These are phyloP conservation scores for Camelina neglecta DNA, from an alignment of 345 rosid species.

Conservation along the genomic window DNA sequence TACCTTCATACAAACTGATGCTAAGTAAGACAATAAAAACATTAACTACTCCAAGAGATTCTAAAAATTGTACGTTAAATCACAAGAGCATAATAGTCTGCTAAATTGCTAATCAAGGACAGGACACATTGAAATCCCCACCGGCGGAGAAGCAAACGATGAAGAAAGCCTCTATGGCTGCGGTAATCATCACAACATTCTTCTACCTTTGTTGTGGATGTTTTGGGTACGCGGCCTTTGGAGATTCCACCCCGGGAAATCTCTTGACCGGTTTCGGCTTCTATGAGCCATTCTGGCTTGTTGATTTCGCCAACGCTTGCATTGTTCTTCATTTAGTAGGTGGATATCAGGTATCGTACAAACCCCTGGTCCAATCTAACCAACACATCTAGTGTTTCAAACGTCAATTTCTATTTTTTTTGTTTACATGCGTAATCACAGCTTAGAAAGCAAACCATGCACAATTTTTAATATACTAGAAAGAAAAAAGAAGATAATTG, in stretches of 20 bases:
- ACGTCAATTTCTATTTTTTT: too few species aligned
- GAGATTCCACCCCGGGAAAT: slow-evolving; percentile 72
- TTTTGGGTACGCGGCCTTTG: slow-evolving; percentile 81
- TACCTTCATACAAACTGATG: neutral
- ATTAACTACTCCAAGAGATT: too few species aligned
- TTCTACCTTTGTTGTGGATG: slow-evolving; percentile 79
- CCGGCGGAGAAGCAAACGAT: slow-evolving; percentile 73
- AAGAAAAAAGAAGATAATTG: too few species aligned
- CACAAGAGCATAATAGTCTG: too few species aligned
- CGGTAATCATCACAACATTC: slow-evolving; percentile 54
- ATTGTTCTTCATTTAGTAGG: slow-evolving; percentile 81
- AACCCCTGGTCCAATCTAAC: slow-evolving; percentile 31
- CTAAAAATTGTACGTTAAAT: too few species aligned
- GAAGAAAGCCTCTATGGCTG: slow-evolving; percentile 67
- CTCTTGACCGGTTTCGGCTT: slow-evolving; percentile 81
- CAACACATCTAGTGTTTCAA: too few species aligned
- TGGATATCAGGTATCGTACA: slow-evolving; percentile 64
- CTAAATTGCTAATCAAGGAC: neutral
- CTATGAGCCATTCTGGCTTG: slow-evolving; percentile 79
- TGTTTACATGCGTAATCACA: too few species aligned
- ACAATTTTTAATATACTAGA: too few species aligned
- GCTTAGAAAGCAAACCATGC: too few species aligned
- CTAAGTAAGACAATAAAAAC: neutral
- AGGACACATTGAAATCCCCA: slow-evolving; percentile 68
- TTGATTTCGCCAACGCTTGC: slow-evolving; percentile 69